A percentile compares a stretch with the other conserved stretches of the same genome.
phyloP scores from a whole-genome alignment of 345 rosid genomes.

The Lenwebbia sp. region DNA sequence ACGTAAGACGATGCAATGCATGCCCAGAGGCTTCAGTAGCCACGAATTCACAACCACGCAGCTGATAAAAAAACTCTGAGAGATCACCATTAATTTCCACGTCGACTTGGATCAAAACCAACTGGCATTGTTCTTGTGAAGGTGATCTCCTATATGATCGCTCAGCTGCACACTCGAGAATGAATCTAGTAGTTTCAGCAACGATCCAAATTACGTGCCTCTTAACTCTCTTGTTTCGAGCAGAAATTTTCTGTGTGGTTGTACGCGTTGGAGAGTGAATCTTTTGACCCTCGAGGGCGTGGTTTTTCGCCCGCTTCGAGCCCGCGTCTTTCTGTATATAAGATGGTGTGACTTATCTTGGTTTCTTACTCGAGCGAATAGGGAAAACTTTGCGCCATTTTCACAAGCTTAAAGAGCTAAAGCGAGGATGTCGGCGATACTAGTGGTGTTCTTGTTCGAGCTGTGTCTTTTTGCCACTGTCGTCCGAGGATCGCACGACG shows the following conservation, averaged over 20 bases:
- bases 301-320: background rate
- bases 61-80: background rate
- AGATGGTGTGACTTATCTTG: background rate
- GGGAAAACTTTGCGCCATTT: background rate
- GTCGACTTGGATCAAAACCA: background rate
- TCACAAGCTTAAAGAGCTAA: background rate
- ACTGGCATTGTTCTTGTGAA: background rate
- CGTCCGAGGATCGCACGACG: background rate
- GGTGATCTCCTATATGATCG: background rate
- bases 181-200: background rate
- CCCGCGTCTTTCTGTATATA: background rate
- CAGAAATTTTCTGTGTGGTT: background rate
- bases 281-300: background rate
- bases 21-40: background rate
- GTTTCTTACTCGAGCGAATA: background rate
- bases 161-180: background rate
- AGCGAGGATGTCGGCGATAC: background rate
- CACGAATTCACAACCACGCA: background rate
- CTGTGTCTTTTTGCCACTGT: constrained; percentile 1
- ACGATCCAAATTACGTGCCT: background rate
- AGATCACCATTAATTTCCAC: background rate
- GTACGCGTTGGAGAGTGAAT: background rate
- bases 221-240: background rate
- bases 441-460: background rate
- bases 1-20: background rate